A percentile compares a stretch with the other conserved stretches of the same genome.
These are phyloP conservation scores for Sugiyamaella qingdaonensis DNA, from an alignment of 805 yeast species.

Conservation along the genomic window DNA sequence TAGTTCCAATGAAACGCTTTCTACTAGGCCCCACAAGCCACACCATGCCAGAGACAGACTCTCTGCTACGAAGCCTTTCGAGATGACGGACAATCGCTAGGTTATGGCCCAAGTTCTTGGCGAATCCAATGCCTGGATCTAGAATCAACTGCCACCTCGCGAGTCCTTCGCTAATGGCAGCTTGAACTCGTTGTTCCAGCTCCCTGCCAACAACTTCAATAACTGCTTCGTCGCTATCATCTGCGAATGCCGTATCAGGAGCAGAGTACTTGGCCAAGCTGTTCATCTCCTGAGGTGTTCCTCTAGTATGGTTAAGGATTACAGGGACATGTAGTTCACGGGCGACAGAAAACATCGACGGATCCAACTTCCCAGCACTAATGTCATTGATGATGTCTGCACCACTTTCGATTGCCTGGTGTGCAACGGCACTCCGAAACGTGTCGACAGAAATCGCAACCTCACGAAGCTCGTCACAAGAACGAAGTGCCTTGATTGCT, in stretches of 20 bases:
- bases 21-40: conserved; percentile 84
- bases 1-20: conserved; percentile 76
- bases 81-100: conserved; percentile 50
- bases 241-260: conserved; percentile 21
- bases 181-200: conserved; percentile 48
- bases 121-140: conserved; percentile 97
- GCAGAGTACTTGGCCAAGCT: conserved; percentile 50
- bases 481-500: conserved; percentile 57
- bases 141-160: conserved; percentile 84
- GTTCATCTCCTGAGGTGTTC: conserved; percentile 72
- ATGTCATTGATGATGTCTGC: conserved; percentile 92
- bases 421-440: conserved; percentile 72
- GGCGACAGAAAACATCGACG: conserved; percentile 61
- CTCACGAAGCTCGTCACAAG: conserved; percentile 35
- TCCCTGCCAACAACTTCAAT: conserved; percentile 63
- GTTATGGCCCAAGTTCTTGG: conserved; percentile 75
- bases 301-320: conserved; percentile 80
- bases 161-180: conserved; percentile 61
- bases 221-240: conserved; percentile 32
- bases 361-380: conserved; percentile 72
- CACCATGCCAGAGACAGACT: conserved; percentile 46
- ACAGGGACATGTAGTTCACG: conserved; percentile 66
- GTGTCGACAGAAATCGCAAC: conserved; percentile 82
- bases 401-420: conserved; percentile 62
- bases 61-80: conserved; percentile 16